These are phyloP conservation scores for Trametes hirsuta DNA, from an alignment of 1,284 basidiomycete species.

Conservation along the genomic window DNA sequence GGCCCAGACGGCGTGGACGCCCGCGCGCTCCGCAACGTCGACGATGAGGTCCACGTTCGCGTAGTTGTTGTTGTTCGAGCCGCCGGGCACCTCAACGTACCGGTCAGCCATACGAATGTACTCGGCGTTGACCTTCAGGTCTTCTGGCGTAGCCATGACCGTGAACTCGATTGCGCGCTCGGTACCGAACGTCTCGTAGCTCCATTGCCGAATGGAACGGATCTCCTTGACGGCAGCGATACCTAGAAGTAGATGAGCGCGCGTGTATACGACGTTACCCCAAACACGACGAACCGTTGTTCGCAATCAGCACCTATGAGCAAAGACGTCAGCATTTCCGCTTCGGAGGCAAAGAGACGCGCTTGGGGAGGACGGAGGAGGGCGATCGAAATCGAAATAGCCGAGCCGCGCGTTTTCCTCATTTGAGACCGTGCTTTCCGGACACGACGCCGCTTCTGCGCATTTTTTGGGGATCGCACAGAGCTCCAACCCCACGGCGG, in stretches of 20 bases:
- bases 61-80: slow-evolving; percentile 99
- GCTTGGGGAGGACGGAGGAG: not conserved
- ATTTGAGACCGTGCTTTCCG: slow-evolving; percentile 9
- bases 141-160: slow-evolving; percentile 99
- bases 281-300: slow-evolving; percentile 70
- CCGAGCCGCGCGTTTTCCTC: slow-evolving; percentile 14
- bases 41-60: slow-evolving; percentile 99
- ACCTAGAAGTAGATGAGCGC: slow-evolving; percentile 50
- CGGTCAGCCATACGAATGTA: slow-evolving; percentile 99
- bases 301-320: slow-evolving; percentile 89
- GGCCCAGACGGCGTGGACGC: slow-evolving; percentile 99
- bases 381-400: not conserved
- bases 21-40: slow-evolving; percentile 95
- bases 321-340: slow-evolving; percentile 5
- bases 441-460: not conserved
- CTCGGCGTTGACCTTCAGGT: slow-evolving; percentile 98
- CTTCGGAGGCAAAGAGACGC: not conserved
- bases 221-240: slow-evolving; percentile 99
- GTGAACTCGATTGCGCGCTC: slow-evolving; percentile 98
- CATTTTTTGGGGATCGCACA: not conserved
- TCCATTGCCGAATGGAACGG: slow-evolving; percentile 98
- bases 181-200: slow-evolving; percentile 97
- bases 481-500: not conserved
- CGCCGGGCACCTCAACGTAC: slow-evolving; percentile 98
- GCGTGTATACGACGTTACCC: not conserved